Evolutionary conservation across 768 basidiomycete species (phyloP).

Genomic region (Omphalotus guepiniiformis): DNA sequence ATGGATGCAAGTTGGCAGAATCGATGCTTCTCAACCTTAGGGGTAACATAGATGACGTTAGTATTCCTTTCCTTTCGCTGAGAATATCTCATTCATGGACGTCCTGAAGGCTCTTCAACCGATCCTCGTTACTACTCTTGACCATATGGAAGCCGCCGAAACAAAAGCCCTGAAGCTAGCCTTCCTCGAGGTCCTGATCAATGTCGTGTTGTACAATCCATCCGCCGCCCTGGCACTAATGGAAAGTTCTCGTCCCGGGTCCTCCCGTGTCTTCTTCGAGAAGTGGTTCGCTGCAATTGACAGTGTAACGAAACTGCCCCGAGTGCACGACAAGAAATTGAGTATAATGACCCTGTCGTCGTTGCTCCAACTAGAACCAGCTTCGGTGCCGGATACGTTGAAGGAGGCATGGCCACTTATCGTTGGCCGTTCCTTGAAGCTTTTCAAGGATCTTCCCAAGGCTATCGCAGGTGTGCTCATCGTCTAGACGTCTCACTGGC

Average conservation of each 20-base stretch:
- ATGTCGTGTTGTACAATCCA: slow-evolving; percentile 81
- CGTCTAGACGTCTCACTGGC: slow-evolving; percentile 4
- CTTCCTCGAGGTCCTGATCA: slow-evolving; percentile 81
- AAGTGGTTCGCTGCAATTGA: slow-evolving; percentile 79
- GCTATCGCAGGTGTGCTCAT: slow-evolving; percentile 64
- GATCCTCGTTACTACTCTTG: slow-evolving; percentile 61
- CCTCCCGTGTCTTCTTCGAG: slow-evolving; percentile 74
- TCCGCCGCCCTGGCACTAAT: slow-evolving; percentile 71
- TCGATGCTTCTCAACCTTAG: slow-evolving; percentile 76
- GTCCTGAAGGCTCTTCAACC: slow-evolving; percentile 51
- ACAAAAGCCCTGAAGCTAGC: slow-evolving; percentile 66
- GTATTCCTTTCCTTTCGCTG: slow-evolving; percentile 18
- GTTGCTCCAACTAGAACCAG: slow-evolving; percentile 65
- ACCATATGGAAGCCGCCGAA: slow-evolving; percentile 54
- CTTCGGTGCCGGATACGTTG: slow-evolving; percentile 51
- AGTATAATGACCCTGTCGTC: slow-evolving; percentile 72
- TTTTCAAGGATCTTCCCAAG: slow-evolving; percentile 75
- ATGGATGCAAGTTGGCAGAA: slow-evolving; percentile 84
- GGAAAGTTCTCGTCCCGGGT: slow-evolving; percentile 54
- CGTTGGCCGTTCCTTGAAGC: slow-evolving; percentile 61
- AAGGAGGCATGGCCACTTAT: slow-evolving; percentile 74
- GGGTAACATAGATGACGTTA: slow-evolving; percentile 74
- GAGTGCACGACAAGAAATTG: slow-evolving; percentile 90
- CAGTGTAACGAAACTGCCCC: slow-evolving; percentile 53
- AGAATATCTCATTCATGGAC: slow-evolving; percentile 5